Base-by-base conservation (phyloP, 805 yeast genomes). In the Candida taoyuanica region DNA sequence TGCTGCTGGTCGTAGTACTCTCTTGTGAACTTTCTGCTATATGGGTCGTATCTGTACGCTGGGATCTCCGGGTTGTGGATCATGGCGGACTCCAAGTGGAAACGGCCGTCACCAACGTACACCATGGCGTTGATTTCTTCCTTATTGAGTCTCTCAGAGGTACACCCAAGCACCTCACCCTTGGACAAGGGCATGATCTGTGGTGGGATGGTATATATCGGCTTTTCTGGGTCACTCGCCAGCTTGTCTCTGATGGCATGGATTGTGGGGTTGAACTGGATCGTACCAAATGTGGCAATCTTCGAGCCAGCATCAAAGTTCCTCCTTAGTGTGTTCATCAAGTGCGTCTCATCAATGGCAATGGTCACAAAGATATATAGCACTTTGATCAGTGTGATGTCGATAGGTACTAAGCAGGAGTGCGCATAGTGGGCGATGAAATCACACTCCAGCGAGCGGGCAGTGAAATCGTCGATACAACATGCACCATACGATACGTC, bases 401-500 rank as follows among this genome's bases (percentile, higher is more conserved):
- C 98, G 20, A 93, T 85, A 3, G 98, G 98, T 1, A 93, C 97
- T 32, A 93, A 68, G 63, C 98, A 93, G 7, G 96, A 87, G 59
- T 93, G 98, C 2, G 98, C 98, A 62, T 93, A 93, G 63, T 93
- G 98, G 12, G 91, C 87, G 43, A 93, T 79, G 53, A 89, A 83
- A 56, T 93, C 98, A 63, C 98, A 93, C 34, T 85, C 96, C 19
- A 93, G 62, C 0, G 98, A 79, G 46, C 89, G 70, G 2, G 98
- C 98, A 0, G 98, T 89, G 57, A 71, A 93, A 56, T 93, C 98
- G 59, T 93, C 98, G 32, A 93, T 88, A 63, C 98, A 93, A 59
- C 98, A 93, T 0, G 98, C 98, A 30, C 98, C 98, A 55, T 93
- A 93, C 0, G 97, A 86, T 0, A 93, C 98, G 60, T 93, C 98